Evolutionary conservation across 2,329 filamentous ascomycete species (phyloP), one percentile per base, ranked within the genome.

Genomic region (Apiospora aurea): DNA sequence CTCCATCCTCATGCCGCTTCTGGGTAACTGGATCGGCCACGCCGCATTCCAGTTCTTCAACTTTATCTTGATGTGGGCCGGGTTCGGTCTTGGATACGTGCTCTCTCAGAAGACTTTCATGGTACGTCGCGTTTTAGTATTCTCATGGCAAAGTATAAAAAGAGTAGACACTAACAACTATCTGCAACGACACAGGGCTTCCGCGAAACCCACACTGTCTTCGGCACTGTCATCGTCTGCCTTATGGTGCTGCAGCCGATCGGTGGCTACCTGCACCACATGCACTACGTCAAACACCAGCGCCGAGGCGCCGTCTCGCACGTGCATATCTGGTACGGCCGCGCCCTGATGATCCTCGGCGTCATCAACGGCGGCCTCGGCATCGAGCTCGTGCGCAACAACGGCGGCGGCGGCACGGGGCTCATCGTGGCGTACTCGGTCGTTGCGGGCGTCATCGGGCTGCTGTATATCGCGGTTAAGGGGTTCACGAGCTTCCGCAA

Each of bases 351-450:
- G 74, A 71, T 88, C 24, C 78, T 92, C 2, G 90, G 89, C 38
- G 83, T 92, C 64, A 78, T 92, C 75, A 92, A 92, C 76, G 91
- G 90, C 71, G 91, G 90, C 0, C 79, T 92, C 4, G 91, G 91
- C 4, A 81, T 93, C 41, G 73, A 86, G 74, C 82, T 91, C 21
- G 83, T 85, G 0, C 74, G 80, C 0, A 79, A 73, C 2, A 76
- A 79, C 14, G 34, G 18, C 34, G 34, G 57, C 34, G 34, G 34
- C 57, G 57, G 57, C 21, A 41, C 29, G 5, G 57, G 57, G 4
- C 85, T 86, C 64, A 79, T 87, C 70, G 84, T 89, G 67, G 87
- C 86, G 0, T 92, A 92, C 79, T 80, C 85, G 0, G 86, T 91
- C 6, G 80, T 91, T 38, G 84, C 89, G 0, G 88, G 81, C 11